phyloP scores from a whole-genome alignment of 1,139 yeast genomes.

The Pichia sp. region DNA sequence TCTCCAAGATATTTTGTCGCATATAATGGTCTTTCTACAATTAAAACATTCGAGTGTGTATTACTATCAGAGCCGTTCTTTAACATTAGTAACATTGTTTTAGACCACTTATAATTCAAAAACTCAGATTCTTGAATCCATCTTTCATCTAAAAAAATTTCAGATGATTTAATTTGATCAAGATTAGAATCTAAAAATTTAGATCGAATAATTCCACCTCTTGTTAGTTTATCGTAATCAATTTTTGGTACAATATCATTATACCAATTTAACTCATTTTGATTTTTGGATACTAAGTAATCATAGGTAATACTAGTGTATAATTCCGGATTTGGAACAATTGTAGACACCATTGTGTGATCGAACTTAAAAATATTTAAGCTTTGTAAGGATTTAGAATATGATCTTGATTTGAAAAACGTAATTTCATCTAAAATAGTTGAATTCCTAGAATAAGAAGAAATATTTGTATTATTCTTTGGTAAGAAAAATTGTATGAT shows the following conservation, averaged over 20 bases:
- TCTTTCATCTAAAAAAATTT: not conserved
- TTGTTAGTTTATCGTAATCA: not conserved
- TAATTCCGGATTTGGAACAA: conserved; percentile 9
- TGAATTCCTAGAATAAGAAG: not conserved
- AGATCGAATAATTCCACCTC: not conserved
- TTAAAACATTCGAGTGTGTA: conserved; percentile 3
- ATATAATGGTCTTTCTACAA: conserved; percentile 6
- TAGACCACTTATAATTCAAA: conserved; percentile 8
- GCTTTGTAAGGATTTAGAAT: not conserved
- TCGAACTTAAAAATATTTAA: conserved; percentile 13
- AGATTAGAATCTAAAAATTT: not conserved
- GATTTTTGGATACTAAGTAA: not conserved
- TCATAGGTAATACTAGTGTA: conserved; percentile 3
- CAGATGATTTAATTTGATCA: not conserved
- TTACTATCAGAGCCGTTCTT: not conserved
- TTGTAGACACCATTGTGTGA: conserved; percentile 5
- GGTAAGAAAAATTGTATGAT: not conserved
- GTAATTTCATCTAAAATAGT: not conserved
- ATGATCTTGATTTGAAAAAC: not conserved
- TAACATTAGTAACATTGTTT: not conserved
- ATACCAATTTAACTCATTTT: conserved; percentile 8
- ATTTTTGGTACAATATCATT: conserved; percentile 5
- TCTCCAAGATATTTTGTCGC: not conserved
- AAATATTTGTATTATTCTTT: not conserved
- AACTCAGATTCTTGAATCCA: not conserved